Evolutionary conservation across 1,139 yeast genomes (phyloP), one percentile per base, ranked within the genome.

Genomic region (Geotrichum fermentans): DNA sequence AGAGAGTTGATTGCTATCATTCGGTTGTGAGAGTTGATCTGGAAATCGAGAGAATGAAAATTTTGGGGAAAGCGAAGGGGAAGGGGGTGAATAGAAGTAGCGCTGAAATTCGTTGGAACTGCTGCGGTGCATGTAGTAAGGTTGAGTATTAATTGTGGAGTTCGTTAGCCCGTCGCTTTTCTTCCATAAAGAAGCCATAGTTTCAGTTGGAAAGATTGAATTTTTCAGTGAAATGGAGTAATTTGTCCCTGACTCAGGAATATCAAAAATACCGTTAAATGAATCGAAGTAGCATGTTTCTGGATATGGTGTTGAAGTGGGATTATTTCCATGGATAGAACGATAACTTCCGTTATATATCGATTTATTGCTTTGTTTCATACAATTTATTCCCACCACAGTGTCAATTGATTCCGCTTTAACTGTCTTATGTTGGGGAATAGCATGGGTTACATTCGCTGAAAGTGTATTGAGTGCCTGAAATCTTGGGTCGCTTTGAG

Each of bases 361-460:
- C n/a, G n/a, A n/a, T n/a, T n/a, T n/a, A n/a, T n/a, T n/a, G n/a
- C n/a, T n/a, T n/a, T n/a, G n/a, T n/a, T n/a, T n/a, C n/a, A n/a
- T n/a, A n/a, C n/a, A n/a, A n/a, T n/a, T n/a, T n/a, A n/a, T n/a
- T n/a, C n/a, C n/a, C n/a, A n/a, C n/a, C n/a, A 6, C 28, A 6
- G 28, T 6, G 28, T 37, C 38, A 2, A 11, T 6, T 21, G 18
- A 21, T n/a, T 46, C 45, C n/a, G 42, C 40, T 16, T 46, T 40
- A n/a, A 46, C 41, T 13, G 50, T 41, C 34, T 39, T 46, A 20
- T 46, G 45, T 26, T 40, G 41, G 16, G 50, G 50, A 6, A 46
- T 46, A 11, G 36, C 45, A 29, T 46, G 50, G 13, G 41, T 40
- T 4, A 46, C 50, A 41, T 46, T 46, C 7, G 50, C 50, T 3